Base-by-base conservation (phyloP, 2,329 filamentous ascomycete species). In the Hypoxylon sp. region DNA sequence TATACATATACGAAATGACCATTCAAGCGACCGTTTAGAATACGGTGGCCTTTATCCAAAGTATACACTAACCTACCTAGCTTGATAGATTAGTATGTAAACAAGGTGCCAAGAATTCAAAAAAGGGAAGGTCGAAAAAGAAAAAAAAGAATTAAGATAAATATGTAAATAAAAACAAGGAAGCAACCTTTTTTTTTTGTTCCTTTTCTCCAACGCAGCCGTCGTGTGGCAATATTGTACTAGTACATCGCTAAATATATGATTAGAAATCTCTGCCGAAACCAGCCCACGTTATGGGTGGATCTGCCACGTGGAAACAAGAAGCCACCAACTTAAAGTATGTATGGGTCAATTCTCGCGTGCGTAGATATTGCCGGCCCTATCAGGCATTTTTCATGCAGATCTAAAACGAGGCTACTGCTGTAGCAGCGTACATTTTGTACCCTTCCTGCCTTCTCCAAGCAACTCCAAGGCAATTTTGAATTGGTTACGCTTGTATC, bases 221-320 rank as follows among this genome's bases (percentile, higher is more conserved):
- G 13, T 48, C 51, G 22, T 26, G 14, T 17, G 37, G 17, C 37
- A 29, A 19, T 22, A 19, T 54, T 51, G 57, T 67, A 69, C 51
- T 50, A 14, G 57, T 70, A 69, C 63, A 60, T 66, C 35, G 54
- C 47, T 57, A 54, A 63, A 63, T 63, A 58, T 51, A 58, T 37
- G 59, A 60, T 70, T 55, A 71, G 58, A 69, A 70, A 66, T 63
- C 66, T 67, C 69, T 71, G 69, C 69, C 69, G 69, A 71, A 70
- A 69, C 63, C 64, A 64, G 59, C 66, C 69, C 69, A 71, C 69
- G 69, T 69, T 69, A 65, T 61, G 58, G 50, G 61, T 71, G 69
- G 69, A 70, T 58, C 61, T 22, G 66, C 69, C 69, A 71, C 69
- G 69, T 71, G 69, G 69, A 66, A 71, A 66, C 57, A 53, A 35